phyloP scores from a whole-genome alignment of 495 filamentous ascomycete genomes.

The Penicillium flavigenum region DNA sequence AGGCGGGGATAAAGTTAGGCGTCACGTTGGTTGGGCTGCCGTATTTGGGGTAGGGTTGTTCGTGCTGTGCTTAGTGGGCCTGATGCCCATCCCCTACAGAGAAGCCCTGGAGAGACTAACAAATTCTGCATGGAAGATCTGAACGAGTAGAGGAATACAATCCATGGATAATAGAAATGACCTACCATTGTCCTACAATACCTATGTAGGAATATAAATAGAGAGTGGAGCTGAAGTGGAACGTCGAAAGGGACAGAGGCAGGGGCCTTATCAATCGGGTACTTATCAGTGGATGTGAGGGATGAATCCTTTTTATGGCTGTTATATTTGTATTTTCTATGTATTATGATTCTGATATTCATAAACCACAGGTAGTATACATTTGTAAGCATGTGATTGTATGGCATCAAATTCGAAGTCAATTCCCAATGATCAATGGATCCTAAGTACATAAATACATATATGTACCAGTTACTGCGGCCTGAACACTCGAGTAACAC shows the following conservation, averaged over 20 bases:
- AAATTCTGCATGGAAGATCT: too few species aligned
- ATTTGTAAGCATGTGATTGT: not conserved
- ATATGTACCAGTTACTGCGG: not conserved
- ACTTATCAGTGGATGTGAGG: conserved; percentile 4
- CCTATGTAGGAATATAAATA: not conserved
- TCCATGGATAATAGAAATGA: too few species aligned
- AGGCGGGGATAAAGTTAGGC: too few species aligned
- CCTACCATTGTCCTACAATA: too few species aligned
- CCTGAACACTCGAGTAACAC: not conserved
- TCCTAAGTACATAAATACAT: not conserved
- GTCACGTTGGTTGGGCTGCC: too few species aligned
- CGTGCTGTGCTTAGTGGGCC: too few species aligned
- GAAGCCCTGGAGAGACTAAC: too few species aligned
- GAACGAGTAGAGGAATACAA: too few species aligned
- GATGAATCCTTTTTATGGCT: not conserved
- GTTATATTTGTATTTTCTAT: not conserved
- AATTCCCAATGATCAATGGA: not conserved
- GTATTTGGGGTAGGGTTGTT: too few species aligned
- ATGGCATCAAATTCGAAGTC: not conserved
- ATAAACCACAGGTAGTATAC: not conserved
- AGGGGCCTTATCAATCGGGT: not conserved
- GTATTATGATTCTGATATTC: not conserved
- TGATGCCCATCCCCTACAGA: too few species aligned
- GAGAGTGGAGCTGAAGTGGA: not conserved
- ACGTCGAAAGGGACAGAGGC: not conserved